Evolutionary conservation across 495 filamentous ascomycete species (phyloP).

Genomic region (Thermothielavioides terrestris): DNA sequence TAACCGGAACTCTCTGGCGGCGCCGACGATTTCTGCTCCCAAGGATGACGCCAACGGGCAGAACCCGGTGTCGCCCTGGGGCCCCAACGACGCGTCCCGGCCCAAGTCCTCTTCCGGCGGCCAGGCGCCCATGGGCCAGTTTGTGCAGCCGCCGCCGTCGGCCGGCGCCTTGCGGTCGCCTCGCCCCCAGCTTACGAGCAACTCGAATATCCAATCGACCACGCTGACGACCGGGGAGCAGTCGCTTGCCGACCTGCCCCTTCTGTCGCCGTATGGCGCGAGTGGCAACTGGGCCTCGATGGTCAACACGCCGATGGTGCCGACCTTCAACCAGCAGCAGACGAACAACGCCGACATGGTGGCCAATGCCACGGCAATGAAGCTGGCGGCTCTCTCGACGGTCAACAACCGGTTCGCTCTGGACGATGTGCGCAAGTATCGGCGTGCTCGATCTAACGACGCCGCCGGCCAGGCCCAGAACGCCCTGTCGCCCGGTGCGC

Average conservation of each 20-base stretch:
- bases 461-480: conserved; percentile 47
- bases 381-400: conserved; percentile 89
- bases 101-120: conserved; percentile 90
- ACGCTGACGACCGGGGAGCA: conserved; percentile 69
- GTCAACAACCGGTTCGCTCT: conserved; percentile 97
- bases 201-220: conserved; percentile 69
- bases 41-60: conserved; percentile 47
- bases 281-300: conserved; percentile 97
- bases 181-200: conserved; percentile 55
- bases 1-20: conserved; percentile 67
- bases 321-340: conserved; percentile 60
- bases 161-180: conserved; percentile 78
- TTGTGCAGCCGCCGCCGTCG: conserved; percentile 73
- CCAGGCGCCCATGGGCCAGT: conserved; percentile 93
- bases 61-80: conserved; percentile 73
- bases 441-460: conserved; percentile 83
- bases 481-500: conserved; percentile 39
- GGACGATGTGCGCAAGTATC: conserved; percentile 91
- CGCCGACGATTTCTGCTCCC: conserved; percentile 64
- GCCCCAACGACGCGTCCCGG: conserved; percentile 50
- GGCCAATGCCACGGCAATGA: conserved; percentile 98
- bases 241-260: conserved; percentile 55
- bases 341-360: conserved; percentile 82
- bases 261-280: conserved; percentile 82
- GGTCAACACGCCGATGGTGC: conserved; percentile 94